Evolutionary conservation across 768 basidiomycete genomes (phyloP).

Genomic region (Pleurotus sapidus): DNA sequence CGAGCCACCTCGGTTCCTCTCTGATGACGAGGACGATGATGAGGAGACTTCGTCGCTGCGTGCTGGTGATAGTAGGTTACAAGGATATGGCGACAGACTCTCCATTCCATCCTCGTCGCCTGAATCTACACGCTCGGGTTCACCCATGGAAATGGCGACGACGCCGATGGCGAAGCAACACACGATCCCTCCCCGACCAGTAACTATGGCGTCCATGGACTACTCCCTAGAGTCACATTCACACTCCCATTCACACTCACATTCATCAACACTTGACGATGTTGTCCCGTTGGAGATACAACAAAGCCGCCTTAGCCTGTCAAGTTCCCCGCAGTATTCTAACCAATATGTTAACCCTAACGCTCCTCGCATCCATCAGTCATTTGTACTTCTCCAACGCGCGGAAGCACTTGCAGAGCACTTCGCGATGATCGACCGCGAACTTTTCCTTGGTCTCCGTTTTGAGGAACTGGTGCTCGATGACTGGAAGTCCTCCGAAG

Average conservation of each 20-base stretch:
- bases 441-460: constrained; percentile 79
- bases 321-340: constrained; percentile 18
- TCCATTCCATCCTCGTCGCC: not conserved
- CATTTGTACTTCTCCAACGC: constrained; percentile 65
- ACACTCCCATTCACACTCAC: constrained; percentile 30
- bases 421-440: constrained; percentile 86
- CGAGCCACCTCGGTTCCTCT: constrained; percentile 57
- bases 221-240: not conserved
- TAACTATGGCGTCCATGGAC: constrained; percentile 21
- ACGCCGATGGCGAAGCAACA: constrained; percentile 35
- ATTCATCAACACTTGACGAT: constrained; percentile 55
- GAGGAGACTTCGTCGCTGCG: constrained; percentile 14
- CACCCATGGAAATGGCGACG: constrained; percentile 13
- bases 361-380: constrained; percentile 52
- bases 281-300: constrained; percentile 67
- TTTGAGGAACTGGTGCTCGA: constrained; percentile 86
- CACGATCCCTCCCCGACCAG: constrained; percentile 21
- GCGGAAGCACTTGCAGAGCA: constrained; percentile 69
- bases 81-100: constrained; percentile 15
- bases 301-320: constrained; percentile 48
- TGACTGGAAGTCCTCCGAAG: constrained; percentile 63
- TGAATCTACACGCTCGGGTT: not conserved
- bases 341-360: constrained; percentile 31
- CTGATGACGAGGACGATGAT: constrained; percentile 40
- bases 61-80: constrained; percentile 16